A percentile compares a stretch with the other conserved stretches of the same genome.
phyloP scores from a whole-genome alignment of 2,329 filamentous ascomycete species.

The Fusarium papillatum region DNA sequence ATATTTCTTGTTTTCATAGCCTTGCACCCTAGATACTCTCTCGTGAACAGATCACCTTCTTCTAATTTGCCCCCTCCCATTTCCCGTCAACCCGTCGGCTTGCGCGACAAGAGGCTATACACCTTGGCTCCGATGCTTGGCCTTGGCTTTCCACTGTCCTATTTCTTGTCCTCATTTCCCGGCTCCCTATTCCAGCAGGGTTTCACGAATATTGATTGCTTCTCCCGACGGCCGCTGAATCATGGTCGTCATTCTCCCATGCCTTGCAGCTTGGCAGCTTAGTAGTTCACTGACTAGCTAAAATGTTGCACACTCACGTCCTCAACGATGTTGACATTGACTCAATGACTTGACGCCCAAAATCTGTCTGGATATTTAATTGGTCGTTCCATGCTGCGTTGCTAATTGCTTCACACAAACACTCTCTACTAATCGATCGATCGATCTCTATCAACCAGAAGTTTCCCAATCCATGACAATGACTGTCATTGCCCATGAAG shows the following conservation, averaged over 20 bases:
- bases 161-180: slow-evolving; percentile 4
- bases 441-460: not conserved
- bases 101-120: not conserved
- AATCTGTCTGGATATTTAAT: not conserved
- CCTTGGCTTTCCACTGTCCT: not conserved
- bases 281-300: not conserved
- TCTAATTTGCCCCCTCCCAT: not conserved
- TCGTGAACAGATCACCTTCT: not conserved
- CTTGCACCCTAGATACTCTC: not conserved
- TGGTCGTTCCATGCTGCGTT: not conserved
- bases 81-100: not conserved
- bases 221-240: not conserved
- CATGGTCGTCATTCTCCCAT: not conserved
- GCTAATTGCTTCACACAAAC: not conserved
- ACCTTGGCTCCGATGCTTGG: not conserved
- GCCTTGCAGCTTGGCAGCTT: not conserved
- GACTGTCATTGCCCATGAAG: not conserved
- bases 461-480: not conserved
- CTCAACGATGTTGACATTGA: not conserved
- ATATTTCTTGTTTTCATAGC: not conserved
- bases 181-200: not conserved
- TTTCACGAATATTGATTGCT: not conserved
- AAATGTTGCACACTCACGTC: not conserved
- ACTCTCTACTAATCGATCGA: not conserved
- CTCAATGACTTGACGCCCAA: not conserved